Percentiles rank a stretch among this genome's conserved stretches.
Conservation (phyloP, 2,329 filamentous ascomycete species). For the Epicoccum sorghinum region DNA sequence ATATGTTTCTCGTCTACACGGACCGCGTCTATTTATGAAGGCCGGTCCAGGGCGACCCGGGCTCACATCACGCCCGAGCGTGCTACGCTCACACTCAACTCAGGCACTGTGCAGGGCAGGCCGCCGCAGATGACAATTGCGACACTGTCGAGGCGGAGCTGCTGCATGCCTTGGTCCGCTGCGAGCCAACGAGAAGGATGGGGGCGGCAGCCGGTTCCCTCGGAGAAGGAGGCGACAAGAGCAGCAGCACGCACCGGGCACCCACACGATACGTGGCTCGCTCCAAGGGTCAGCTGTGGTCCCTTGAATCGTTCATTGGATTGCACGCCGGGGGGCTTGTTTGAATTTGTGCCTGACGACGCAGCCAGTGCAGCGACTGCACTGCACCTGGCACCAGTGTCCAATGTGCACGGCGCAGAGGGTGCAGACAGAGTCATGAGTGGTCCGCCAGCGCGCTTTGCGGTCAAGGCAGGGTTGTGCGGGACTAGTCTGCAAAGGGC, state of each 20-base stretch:
- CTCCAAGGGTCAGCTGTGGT: conserved; percentile 29
- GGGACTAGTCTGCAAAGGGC: conserved; percentile 29
- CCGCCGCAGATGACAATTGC: conserved; percentile 4
- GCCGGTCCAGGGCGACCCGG: conserved; percentile 5
- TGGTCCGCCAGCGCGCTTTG: conserved; percentile 20
- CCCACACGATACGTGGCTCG: conserved; percentile 37
- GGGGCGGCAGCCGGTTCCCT: conserved; percentile 23
- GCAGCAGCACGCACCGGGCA: not conserved
- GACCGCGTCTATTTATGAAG: conserved; percentile 28
- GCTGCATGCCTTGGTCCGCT: conserved; percentile 15
- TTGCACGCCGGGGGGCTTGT: conserved; percentile 24
- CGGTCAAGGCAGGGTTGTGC: conserved; percentile 22
- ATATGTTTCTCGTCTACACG: conserved; percentile 35
- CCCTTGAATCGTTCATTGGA: conserved; percentile 35
- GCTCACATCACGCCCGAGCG: conserved; percentile 12
- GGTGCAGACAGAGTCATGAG: conserved; percentile 17
- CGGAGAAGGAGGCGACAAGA: conserved; percentile 20
- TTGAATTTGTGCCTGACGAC: conserved; percentile 35
- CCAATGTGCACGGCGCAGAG: conserved; percentile 15
- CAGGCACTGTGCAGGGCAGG: not conserved
- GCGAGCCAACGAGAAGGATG: conserved; percentile 16
- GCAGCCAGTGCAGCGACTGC: conserved; percentile 20
- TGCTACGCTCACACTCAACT: conserved; percentile 1
- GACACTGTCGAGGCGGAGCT: conserved; percentile 8
- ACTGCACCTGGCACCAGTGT: conserved; percentile 5